Evolutionary conservation across 169 alveolate species (phyloP), one percentile per base, ranked within the genome.

Genomic region (Cryptosporidium sp.): DNA sequence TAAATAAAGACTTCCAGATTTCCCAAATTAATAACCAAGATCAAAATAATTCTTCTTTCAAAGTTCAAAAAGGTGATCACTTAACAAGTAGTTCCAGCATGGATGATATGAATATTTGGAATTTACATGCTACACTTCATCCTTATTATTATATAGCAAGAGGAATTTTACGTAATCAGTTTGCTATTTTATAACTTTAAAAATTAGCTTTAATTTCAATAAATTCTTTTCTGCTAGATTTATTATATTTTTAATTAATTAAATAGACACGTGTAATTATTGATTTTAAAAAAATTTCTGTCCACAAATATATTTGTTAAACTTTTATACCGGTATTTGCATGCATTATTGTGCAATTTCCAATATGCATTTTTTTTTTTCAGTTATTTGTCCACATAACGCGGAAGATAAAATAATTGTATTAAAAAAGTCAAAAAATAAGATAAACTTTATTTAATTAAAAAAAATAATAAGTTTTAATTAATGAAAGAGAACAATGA

Each of bases 111-210:
- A 80, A 80, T 59, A 58, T 80, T 41, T 80, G 89, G 89, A 65
- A 62, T 59, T 26, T 80, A 8, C 89, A 80, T 37, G 71, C 89
- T 3, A 80, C 67, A 62, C 62, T 80, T 18, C 89, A 80, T 39
- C 89, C 89, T 26, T 80, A 80, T 65, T 80, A 80, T 67, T 80
- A 80, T 26, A 80, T 80, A 1, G 89, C 89, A 9, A 80, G 89
- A 43, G 68, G 68, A 33, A 80, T 80, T 37, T 9, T 80, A 3
- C 59, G 75, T 7, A 80, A 80, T 43, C 89, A 80, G 41, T 80
- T 80, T 80, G 89, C 89, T 35, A 80, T 65, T 50, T 80, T 80
- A 43, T 80, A 67, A 55, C 14, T 55, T 55, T 55, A 6, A 55
- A 55, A 16, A 55, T 55, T 55, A 55, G 35, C 67, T 9, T 26